Base-by-base conservation (phyloP, 768 basidiomycete genomes). In the Gyrodon lividus region DNA sequence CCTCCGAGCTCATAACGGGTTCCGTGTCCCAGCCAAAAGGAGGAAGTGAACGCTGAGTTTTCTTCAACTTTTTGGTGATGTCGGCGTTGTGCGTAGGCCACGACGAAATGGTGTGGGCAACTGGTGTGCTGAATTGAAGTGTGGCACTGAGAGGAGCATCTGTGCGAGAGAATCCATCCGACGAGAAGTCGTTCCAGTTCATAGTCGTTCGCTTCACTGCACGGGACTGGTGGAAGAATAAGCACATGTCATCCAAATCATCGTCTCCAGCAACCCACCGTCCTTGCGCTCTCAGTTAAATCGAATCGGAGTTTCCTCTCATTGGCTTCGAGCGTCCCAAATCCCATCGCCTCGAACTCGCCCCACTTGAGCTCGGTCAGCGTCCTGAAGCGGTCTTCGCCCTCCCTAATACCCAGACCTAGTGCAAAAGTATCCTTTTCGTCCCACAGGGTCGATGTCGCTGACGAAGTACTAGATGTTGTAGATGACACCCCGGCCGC, bases 21-120 rank as follows among this genome's bases (percentile, higher is more conserved):
- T 86, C 86, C 0, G 91, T 96, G 62, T 97, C 92, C 89, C 93
- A 96, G 0, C 91, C 87, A 64, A 99, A 99, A 1, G 86, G 73
- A 2, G 92, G 92, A 20, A 96, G 75, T 1, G 79, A 59, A 34
- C 61, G 61, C 61, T 92, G 87, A 4, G 83, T 77, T 71, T 95
- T 96, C 69, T 89, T 89, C 34, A 98, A 70, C 67, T 92, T 90
- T 60, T 80, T 83, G 19, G 76, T 78, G 6, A 95, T 74, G 58
- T 85, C 92, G 0, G 81, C 84, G 24, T 79, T 83, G 35, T 92
- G 83, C 4, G 78, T 67, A 0, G 91, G 89, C 90, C 89, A 92
- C 0, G 83, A 64, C 1, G 79, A 77, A 47, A 93, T 86, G 0
- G 74, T 74, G 66, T 85, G 73, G 1, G 73, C 61, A 0, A 87